Conservation (phyloP, 306 rosid genomes). For the Ceratonia siliqua region DNA sequence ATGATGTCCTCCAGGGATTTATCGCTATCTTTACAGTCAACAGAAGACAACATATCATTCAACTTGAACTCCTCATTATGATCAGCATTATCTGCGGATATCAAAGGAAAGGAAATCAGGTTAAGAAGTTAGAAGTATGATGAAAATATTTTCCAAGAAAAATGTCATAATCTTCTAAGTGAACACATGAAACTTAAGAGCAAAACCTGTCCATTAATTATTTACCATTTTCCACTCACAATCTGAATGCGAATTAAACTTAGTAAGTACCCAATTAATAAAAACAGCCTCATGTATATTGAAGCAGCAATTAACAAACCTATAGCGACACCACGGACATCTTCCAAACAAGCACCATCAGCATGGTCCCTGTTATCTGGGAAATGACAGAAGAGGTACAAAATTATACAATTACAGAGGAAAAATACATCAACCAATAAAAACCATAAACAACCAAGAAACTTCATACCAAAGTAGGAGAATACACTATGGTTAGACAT, state of each 20-base stretch:
- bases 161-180: not conserved
- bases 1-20: constrained; percentile 44
- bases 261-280: constrained; percentile 12
- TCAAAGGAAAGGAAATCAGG: not conserved
- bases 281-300: constrained; percentile 9
- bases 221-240: constrained; percentile 2
- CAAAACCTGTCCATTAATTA: not conserved
- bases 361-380: constrained; percentile 32
- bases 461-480: constrained; percentile 61
- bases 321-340: not conserved
- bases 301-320: constrained; percentile 45
- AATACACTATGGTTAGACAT: constrained; percentile 61
- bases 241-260: not conserved
- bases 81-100: constrained; percentile 41
- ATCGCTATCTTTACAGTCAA: constrained; percentile 44
- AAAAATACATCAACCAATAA: not conserved
- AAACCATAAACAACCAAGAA: constrained; percentile 12
- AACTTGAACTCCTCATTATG: constrained; percentile 38
- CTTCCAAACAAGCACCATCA: constrained; percentile 17
- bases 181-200: not conserved
- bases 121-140: constrained; percentile 6
- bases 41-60: constrained; percentile 44
- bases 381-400: constrained; percentile 4
- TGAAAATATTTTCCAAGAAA: not conserved
- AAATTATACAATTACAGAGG: not conserved